Evolutionary conservation across 2,329 filamentous ascomycete genomes (phyloP).

Genomic region (Colletotrichum gigasporum): DNA sequence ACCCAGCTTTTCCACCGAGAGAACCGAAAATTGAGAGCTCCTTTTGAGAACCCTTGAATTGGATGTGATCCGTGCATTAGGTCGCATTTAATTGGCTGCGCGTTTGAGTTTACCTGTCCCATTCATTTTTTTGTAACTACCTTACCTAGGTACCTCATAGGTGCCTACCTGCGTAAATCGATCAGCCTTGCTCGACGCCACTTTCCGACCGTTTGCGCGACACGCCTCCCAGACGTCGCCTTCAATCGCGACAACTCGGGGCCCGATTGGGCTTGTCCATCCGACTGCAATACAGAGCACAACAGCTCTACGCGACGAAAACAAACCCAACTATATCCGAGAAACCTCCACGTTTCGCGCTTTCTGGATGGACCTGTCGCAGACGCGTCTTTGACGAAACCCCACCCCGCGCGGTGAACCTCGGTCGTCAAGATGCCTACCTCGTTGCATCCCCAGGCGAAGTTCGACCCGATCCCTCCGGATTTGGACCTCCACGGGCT

Average conservation of each 20-base stretch:
- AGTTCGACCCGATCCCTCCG: conserved; percentile 91
- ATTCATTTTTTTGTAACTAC: not conserved
- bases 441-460: conserved; percentile 80
- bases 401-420: not conserved
- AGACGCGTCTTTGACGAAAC: not conserved
- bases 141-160: too few species aligned
- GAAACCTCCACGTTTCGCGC: too few species aligned
- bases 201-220: conserved; percentile 7
- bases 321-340: too few species aligned
- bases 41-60: not conserved
- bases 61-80: conserved; percentile 1
- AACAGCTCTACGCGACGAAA: not conserved
- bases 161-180: too few species aligned
- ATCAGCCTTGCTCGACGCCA: conserved; percentile 7
- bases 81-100: conserved; percentile 12
- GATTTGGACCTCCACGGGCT: conserved; percentile 81
- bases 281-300: not conserved
- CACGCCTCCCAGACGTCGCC: not conserved
- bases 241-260: not conserved
- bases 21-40: conserved; percentile 14
- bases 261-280: not conserved
- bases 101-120: not conserved
- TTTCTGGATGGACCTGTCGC: not conserved
- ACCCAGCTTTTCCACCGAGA: conserved; percentile 6
- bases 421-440: conserved; percentile 71